Evolutionary conservation across 257 asterid species (phyloP), one percentile per base, ranked within the genome.

Genomic region (Avicennia marina): DNA sequence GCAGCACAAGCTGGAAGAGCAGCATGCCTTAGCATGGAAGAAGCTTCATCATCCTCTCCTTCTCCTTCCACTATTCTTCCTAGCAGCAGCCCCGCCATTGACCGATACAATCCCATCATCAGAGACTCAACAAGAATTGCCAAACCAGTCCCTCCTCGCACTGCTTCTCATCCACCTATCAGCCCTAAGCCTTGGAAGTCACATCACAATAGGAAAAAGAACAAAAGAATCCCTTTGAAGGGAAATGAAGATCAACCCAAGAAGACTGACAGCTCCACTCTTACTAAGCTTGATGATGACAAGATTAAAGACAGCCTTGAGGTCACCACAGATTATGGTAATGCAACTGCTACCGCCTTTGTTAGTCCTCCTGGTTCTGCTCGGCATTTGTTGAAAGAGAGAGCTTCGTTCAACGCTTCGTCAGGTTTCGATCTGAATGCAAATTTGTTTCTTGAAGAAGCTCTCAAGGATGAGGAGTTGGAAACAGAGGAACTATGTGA

Each of bases 341-440:
- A 25, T 13, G 17, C 6, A 33, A 3, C 11, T 44, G 44, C 86
- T 0, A 83, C 81, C 10, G 89, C 58, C n/a, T 79, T 86, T 52
- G 76, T 86, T 29, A 86, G 84, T 27, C 97, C 98, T 18, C 85
- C 82, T 2, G 85, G 77, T 31, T 91, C 98, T 7, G 69, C 94
- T 0, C 77, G 95, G 70, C 79, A 74, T 40, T 52, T 83, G 67
- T 62, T 87, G 81, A 75, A 84, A 62, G 93, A 90, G 17, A 71
- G 69, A 46, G 68, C n/a, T n/a, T n/a, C n/a, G n/a, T n/a, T n/a
- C n/a, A n/a, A n/a, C n/a, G 71, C 55, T 25, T 42, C 47, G n/a
- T 39, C 81, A 20, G 83, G 74, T 72, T 65, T 56, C 25, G 78
- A 69, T 19, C 63, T 75, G 8, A 48, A 27, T 48, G 25, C 56